Evolutionary conservation across 2,329 filamentous ascomycete species (phyloP), one percentile per base, ranked within the genome.

Genomic region (Aspergillus sp.): DNA sequence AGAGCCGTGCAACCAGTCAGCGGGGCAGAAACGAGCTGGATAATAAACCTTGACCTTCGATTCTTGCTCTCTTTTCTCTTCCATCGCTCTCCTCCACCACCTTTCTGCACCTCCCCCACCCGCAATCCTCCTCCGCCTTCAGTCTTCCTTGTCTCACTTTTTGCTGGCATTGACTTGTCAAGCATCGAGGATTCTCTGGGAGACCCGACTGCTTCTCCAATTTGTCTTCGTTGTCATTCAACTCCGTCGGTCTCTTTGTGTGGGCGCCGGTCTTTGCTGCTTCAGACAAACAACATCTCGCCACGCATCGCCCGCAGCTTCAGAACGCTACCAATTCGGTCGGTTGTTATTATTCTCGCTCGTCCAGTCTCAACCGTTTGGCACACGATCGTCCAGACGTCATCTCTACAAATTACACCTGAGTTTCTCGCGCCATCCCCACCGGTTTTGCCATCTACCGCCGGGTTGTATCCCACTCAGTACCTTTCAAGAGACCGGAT

Each of bases 91-190:
- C 59, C 56, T 58, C 56, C 64, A 59, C 63, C 59, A 64, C 66
- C 61, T 62, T 65, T 65, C 60, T 29, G 65, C 63, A 61, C 60
- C 56, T 24, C 24, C 58, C 56, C 68, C 63, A 70, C 65, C 66
- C 47, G 63, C 59, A 62, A 65, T 67, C 63, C 60, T 59, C 64
- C 66, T 59, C 59, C 63, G 61, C 59, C 65, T 65, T 66, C 66
- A 64, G 68, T 70, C 67, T 60, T 65, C 70, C 65, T 65, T 70
- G 68, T 70, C 63, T 63, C 60, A 56, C 68, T 71, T 65, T 61
- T 73, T 74, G 77, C 78, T 80, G 78, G 77, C 78, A 81, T 81
- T 81, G 73, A 78, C 78, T 81, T 81, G 78, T 80, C 78, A 77
- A 80, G 78, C 77, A 77, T 68, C 65, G 70, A 73, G 69, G 67